These are phyloP conservation scores for Sugiyamaella marilandica DNA, from an alignment of 805 yeast genomes.

Conservation along the genomic window DNA sequence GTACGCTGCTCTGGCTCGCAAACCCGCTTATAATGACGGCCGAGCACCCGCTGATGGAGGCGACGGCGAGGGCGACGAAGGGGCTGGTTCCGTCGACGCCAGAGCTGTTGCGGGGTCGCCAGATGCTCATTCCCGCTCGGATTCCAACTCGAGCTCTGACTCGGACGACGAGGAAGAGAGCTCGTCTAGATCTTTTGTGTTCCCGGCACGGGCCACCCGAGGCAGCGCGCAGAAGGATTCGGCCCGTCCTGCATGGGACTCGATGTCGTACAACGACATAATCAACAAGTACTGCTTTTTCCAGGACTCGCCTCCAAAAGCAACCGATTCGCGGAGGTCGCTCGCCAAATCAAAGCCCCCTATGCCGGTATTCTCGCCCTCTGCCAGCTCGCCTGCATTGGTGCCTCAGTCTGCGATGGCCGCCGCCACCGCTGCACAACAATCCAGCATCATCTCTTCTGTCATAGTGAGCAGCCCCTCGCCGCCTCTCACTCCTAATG, in stretches of 20 bases:
- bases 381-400: slow-evolving; percentile 9
- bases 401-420: slow-evolving; percentile 8
- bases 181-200: slow-evolving; percentile 6
- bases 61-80: slow-evolving; percentile 8
- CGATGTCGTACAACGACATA: slow-evolving; percentile 36
- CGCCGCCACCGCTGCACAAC: slow-evolving; percentile 8
- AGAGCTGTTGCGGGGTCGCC: too few species aligned
- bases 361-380: slow-evolving; percentile 4
- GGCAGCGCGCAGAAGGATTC: background rate
- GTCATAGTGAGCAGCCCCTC: background rate
- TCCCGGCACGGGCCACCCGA: background rate
- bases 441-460: background rate
- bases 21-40: slow-evolving; percentile 5
- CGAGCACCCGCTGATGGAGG: background rate
- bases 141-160: slow-evolving; percentile 3
- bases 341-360: background rate
- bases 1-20: slow-evolving; percentile 14
- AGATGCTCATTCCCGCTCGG: background rate
- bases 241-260: slow-evolving; percentile 30
- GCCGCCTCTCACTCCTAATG: background rate
- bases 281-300: slow-evolving; percentile 39
- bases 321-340: background rate
- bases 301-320: slow-evolving; percentile 14
- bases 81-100: slow-evolving; percentile 1
- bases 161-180: slow-evolving; percentile 5